These are phyloP conservation scores for Wickerhamomyces sp. DNA, from an alignment of 1,139 yeast species.

Conservation along the genomic window DNA sequence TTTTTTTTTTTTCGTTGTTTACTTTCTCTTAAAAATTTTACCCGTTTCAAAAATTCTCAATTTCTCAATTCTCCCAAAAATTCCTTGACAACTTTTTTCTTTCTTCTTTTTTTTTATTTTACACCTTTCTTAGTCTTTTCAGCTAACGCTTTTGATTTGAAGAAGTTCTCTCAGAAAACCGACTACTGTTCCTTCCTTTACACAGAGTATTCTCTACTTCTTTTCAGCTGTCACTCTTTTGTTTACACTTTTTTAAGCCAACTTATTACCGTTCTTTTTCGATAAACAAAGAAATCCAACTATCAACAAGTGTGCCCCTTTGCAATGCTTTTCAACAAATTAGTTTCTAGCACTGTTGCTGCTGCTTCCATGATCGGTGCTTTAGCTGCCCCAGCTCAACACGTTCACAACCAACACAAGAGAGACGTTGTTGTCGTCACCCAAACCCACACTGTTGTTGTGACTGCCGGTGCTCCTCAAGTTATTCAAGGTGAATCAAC, in stretches of 20 bases:
- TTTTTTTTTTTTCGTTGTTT: too few relatives aligned
- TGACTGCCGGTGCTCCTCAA: slow-evolving; percentile 33
- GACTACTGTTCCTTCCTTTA: slow-evolving; percentile 29
- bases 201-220: slow-evolving; percentile 21
- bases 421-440: slow-evolving; percentile 42
- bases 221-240: slow-evolving; percentile 2
- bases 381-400: slow-evolving; percentile 36
- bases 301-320: not conserved
- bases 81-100: too few relatives aligned
- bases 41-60: not conserved
- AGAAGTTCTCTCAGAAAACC: slow-evolving; percentile 11
- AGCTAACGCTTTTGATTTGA: not conserved
- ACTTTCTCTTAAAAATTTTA: not conserved
- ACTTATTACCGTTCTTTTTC: slow-evolving; percentile 3
- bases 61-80: not conserved
- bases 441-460: slow-evolving; percentile 34
- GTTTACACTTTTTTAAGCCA: slow-evolving; percentile 4
- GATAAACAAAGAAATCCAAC: slow-evolving; percentile 1
- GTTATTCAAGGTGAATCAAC: slow-evolving; percentile 28
- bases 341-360: slow-evolving; percentile 26
- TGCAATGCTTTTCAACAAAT: slow-evolving; percentile 29
- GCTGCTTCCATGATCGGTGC: slow-evolving; percentile 33
- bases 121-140: not conserved
- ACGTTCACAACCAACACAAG: slow-evolving; percentile 44
- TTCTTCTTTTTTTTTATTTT: not conserved